Percentiles rank a stretch among this genome's conserved stretches.
These are phyloP conservation scores for Phytopythium ostracodes DNA, from an alignment of 352 stramenopile genomes.

Conservation along the genomic window DNA sequence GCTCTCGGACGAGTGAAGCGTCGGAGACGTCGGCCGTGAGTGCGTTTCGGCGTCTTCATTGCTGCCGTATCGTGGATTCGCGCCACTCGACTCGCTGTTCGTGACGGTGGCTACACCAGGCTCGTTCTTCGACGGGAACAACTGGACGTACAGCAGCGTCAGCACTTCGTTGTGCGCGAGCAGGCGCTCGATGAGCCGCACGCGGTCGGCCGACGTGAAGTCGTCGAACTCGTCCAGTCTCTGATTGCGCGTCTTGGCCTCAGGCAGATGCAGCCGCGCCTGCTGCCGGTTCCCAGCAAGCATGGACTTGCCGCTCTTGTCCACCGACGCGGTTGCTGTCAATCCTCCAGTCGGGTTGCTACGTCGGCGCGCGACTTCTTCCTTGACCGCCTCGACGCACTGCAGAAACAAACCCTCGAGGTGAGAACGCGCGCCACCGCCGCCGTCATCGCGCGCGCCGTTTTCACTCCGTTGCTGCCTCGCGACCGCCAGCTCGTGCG, in stretches of 20 bases:
- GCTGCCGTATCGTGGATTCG: background rate
- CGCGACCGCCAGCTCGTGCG: constrained; percentile 34
- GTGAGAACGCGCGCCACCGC: constrained; percentile 27
- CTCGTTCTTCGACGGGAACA: constrained; percentile 50
- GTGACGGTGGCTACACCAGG: background rate
- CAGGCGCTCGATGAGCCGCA: constrained; percentile 71
- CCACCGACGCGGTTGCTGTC: background rate
- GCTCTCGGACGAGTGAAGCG: constrained; percentile 13
- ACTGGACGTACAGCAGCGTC: constrained; percentile 60
- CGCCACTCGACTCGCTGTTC: background rate
- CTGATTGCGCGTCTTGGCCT: constrained; percentile 16
- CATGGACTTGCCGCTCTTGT: background rate
- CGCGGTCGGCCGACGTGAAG: constrained; percentile 59
- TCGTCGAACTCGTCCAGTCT: constrained; percentile 54
- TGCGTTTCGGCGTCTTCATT: background rate
- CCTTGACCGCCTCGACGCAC: constrained; percentile 82
- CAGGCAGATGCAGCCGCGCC: background rate
- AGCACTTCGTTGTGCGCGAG: constrained; percentile 80
- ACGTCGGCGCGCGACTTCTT: constrained; percentile 50
- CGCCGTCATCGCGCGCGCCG: constrained; percentile 15
- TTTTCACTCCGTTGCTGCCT: constrained; percentile 40
- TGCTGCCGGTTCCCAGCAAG: background rate
- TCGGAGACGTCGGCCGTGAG: constrained; percentile 4
- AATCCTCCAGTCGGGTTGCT: constrained; percentile 16
- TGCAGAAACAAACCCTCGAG: constrained; percentile 78